Base-by-base conservation (phyloP, 768 basidiomycete species). In the Hericium alpestre region DNA sequence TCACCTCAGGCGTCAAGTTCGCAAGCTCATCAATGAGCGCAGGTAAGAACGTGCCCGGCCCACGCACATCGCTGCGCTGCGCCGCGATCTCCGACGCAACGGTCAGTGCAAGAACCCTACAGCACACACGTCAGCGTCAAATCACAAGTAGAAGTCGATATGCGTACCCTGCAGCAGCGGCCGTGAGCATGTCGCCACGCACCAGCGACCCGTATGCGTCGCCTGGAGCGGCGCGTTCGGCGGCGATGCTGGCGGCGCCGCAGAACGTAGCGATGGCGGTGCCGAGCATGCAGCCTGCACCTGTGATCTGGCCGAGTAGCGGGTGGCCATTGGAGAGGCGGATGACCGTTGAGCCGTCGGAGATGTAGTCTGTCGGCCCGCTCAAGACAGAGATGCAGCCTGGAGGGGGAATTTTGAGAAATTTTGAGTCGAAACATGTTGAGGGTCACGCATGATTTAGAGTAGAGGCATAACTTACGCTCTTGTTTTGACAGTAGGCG, bases 261-360 rank as follows among this genome's bases (percentile, higher is more conserved):
- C 87, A 90, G 70, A 85, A 93, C 15, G 86, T 80, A 0, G 91
- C 87, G 51, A 95, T 79, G 32, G 79, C 75, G 10, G 87, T 87
- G 25, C 87, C 88, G 22, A 82, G 73, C 68, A 94, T 82, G 65
- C 93, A 97, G 4, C 93, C 93, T 23, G 89, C 89, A 0, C 93
- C 94, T 0, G 94, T 96, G 56, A 97, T 92, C 55, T 79, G 74
- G 0, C 83, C 85, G 8, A 96, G 79, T 23, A 87, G 71, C 15
- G 73, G 70, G 64, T 88, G 76, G 0, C 94, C 94, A 64, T 96
- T 96, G 3, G 74, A 71, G 7, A 91, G 70, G 46, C 78, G 75
- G n/a, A 90, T 75, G 5, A 91, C 84, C 4, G 69, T 75, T 11
- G 69, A 65, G 6, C 93, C 94, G 64, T 96, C 90, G 0, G 90